Evolutionary conservation across 371 early-diverging fungal genomes (phyloP).

Genomic region (Mortierella sp.): DNA sequence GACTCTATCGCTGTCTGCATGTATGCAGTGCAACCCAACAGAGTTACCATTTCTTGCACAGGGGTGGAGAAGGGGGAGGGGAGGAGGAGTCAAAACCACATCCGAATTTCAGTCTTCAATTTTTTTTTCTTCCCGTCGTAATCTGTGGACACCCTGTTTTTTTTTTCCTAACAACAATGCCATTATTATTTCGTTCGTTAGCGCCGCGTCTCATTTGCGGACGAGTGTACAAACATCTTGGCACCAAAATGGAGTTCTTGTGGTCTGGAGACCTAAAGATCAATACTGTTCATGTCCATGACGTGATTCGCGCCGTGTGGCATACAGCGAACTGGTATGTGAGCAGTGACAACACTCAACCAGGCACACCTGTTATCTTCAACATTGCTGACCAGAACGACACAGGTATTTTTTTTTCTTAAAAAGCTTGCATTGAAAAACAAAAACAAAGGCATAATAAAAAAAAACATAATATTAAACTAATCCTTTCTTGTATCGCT

Average conservation of each 20-base stretch:
- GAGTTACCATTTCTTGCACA: no score
- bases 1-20: no score
- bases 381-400: constrained; percentile 86
- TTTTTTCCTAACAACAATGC: constrained; percentile 42
- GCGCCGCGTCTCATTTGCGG: constrained; percentile 93
- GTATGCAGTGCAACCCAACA: no score
- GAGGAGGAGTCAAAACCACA: no score
- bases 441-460: background rate
- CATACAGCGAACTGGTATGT: constrained; percentile 70
- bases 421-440: background rate
- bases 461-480: background rate
- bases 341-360: constrained; percentile 51
- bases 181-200: no score
- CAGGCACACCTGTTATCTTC: constrained; percentile 59
- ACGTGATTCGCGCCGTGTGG: constrained; percentile 86
- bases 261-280: constrained; percentile 92
- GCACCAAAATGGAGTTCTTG: constrained; percentile 89
- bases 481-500: background rate
- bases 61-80: no score
- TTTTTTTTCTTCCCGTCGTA: no score
- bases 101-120: no score
- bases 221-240: constrained; percentile 83
- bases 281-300: constrained; percentile 93
- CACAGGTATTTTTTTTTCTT: constrained; percentile 58
- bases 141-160: background rate